These are phyloP conservation scores for Ambrosia trifida DNA, from an alignment of 129 eudicot genomes.

Conservation along the genomic window DNA sequence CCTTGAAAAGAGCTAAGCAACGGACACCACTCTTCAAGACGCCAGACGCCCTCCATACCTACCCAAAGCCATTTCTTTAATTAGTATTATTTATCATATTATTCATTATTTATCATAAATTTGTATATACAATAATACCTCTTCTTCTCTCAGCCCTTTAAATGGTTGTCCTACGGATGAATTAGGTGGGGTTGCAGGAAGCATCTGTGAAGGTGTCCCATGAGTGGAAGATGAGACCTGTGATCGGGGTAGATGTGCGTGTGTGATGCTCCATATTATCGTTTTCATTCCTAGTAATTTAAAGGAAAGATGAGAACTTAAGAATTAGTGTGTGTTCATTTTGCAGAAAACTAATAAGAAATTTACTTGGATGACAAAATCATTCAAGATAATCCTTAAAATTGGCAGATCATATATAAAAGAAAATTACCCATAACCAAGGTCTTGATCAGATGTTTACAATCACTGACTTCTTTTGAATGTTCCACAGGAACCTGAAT, in stretches of 20 bases:
- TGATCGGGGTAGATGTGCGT: constrained; percentile 92
- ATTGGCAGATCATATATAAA: constrained; percentile 1
- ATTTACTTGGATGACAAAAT: neutral
- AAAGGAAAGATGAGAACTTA: neutral
- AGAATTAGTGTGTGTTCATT: constrained; percentile 4
- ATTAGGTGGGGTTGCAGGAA: constrained; percentile 61
- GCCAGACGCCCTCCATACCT: constrained; percentile 98
- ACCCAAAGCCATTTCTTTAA: constrained; percentile 19
- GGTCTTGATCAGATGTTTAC: constrained; percentile 92
- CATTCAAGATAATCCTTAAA: neutral
- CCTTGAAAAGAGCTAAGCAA: constrained; percentile 87
- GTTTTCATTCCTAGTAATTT: constrained; percentile 89
- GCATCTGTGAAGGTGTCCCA: constrained; percentile 79
- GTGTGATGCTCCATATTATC: constrained; percentile 97
- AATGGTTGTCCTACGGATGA: constrained; percentile 64
- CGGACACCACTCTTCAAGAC: constrained; percentile 97
- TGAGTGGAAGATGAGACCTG: constrained; percentile 92
- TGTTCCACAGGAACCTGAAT: constrained; percentile 87
- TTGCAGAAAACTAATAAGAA: neutral
- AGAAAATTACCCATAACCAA: constrained; percentile 80
- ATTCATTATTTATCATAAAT: constrained; percentile 4
- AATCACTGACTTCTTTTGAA: constrained; percentile 91
- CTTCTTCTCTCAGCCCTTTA: constrained; percentile 96
- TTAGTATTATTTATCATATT: constrained; percentile 21
- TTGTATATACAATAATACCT: constrained; percentile 51